Conservation (phyloP, 257 asterid genomes). For the Nicotiana sylvestris region DNA sequence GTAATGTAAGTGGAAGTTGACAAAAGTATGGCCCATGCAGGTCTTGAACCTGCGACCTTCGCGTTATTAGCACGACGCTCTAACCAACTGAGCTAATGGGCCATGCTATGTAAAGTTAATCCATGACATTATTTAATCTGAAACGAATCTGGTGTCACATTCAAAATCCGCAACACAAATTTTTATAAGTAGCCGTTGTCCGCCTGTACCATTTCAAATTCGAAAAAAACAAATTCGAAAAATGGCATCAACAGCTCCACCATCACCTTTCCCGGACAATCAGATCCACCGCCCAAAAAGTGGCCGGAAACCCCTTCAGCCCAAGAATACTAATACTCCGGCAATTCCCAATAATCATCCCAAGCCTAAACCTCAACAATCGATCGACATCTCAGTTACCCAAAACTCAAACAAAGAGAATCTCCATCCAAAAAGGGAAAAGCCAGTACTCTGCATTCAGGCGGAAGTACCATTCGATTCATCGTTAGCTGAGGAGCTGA, state of each 20-base stretch:
- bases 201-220: constrained; percentile 3
- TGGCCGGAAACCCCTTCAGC: constrained; percentile 9
- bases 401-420: constrained; percentile 8
- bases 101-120: background rate
- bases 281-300: background rate
- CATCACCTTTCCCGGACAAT: background rate
- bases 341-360: background rate
- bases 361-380: background rate
- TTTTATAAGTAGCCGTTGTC: constrained; percentile 11
- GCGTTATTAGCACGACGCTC: constrained; percentile 34
- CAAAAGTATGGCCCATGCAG: constrained; percentile 25
- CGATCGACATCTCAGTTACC: background rate
- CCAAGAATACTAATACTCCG: background rate
- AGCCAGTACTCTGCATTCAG: background rate
- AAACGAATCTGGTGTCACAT: background rate
- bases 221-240: background rate
- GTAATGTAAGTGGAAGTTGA: too few species aligned
- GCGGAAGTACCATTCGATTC: constrained; percentile 27
- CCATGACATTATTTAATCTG: too few species aligned
- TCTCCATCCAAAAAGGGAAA: constrained; percentile 10
- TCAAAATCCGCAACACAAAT: background rate
- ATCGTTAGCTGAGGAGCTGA: constrained; percentile 74
- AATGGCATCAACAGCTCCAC: background rate
- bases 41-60: constrained; percentile 39
- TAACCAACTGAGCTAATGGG: constrained; percentile 30